phyloP scores from a whole-genome alignment of 495 filamentous ascomycete genomes.

The Hamigera avellanea region DNA sequence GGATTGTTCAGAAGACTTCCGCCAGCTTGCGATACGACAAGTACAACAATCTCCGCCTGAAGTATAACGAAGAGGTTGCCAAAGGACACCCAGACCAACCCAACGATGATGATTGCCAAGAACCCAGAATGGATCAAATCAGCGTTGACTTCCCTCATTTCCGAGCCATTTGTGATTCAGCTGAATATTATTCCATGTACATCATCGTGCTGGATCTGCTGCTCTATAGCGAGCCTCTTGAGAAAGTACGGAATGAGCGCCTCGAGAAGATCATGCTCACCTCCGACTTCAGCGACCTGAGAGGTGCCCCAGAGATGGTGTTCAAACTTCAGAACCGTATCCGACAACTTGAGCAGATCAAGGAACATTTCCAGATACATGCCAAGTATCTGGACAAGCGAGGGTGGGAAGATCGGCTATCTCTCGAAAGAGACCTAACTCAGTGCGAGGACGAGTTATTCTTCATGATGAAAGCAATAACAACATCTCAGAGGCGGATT shows the following conservation, averaged over 20 bases:
- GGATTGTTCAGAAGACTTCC: conserved; percentile 90
- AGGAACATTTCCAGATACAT: conserved; percentile 88
- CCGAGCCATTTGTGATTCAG: conserved; percentile 85
- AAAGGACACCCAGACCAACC: conserved; percentile 37
- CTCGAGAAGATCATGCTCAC: conserved; percentile 98
- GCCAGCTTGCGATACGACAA: conserved; percentile 92
- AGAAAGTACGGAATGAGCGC: conserved; percentile 87
- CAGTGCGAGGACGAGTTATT: conserved; percentile 94
- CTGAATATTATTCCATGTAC: conserved; percentile 94
- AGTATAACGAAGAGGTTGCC: conserved; percentile 91
- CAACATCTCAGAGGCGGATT: conserved; percentile 78
- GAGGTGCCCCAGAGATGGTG: conserved; percentile 90
- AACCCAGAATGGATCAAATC: conserved; percentile 83
- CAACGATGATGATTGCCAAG: conserved; percentile 32
- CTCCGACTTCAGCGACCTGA: conserved; percentile 97
- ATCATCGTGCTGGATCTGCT: conserved; percentile 92
- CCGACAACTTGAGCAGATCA: conserved; percentile 91
- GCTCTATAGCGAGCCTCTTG: conserved; percentile 87
- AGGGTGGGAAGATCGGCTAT: conserved; percentile 81
- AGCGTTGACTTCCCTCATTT: conserved; percentile 94
- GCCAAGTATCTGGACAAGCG: conserved; percentile 76
- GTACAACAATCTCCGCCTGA: conserved; percentile 91
- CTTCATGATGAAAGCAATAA: conserved; percentile 99
- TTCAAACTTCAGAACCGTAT: conserved; percentile 82
- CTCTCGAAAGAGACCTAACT: conserved; percentile 77